Conservation (phyloP, 2,329 filamentous ascomycete species). For the Exophiala xenobiotica region DNA sequence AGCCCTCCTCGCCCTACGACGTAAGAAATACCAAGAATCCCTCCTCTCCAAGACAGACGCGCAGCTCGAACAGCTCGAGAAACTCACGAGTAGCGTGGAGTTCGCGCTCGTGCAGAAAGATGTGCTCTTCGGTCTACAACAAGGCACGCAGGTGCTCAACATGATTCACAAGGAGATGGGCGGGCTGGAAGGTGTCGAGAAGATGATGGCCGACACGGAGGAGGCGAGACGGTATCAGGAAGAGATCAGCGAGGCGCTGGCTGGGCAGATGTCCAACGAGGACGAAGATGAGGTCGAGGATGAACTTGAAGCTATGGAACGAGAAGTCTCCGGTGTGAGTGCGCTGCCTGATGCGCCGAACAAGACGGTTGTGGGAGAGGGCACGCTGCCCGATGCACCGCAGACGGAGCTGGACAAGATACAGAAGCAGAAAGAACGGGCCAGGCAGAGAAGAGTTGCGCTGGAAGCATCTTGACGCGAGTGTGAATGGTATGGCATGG, state of each 20-base stretch:
- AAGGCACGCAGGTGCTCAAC: conserved; percentile 83
- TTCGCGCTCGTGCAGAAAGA: conserved; percentile 97
- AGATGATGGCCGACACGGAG: conserved; percentile 87
- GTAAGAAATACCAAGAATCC: conserved; percentile 96
- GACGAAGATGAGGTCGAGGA: conserved; percentile 98
- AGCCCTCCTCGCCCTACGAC: conserved; percentile 81
- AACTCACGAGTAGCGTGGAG: conserved; percentile 83
- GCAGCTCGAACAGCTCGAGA: conserved; percentile 90
- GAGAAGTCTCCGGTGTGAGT: conserved; percentile 50
- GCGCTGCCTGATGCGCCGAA: conserved; percentile 37
- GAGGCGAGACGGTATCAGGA: conserved; percentile 92
- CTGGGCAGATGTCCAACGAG: conserved; percentile 82
- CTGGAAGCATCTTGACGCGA: conserved; percentile 29
- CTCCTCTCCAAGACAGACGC: conserved; percentile 84
- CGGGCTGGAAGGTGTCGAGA: conserved; percentile 88
- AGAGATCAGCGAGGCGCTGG: conserved; percentile 91
- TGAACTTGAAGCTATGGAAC: conserved; percentile 79
- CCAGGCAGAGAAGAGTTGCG: conserved; percentile 34
- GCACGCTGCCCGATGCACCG: conserved; percentile 41
- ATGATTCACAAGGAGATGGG: conserved; percentile 97
- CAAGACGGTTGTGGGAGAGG: conserved; percentile 28
- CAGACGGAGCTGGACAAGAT: conserved; percentile 34
- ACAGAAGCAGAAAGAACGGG: conserved; percentile 36
- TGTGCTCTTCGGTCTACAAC: conserved; percentile 85
- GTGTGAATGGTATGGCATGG: no score